Base-by-base conservation (phyloP, 495 filamentous ascomycete genomes). In the Hapsidospora chrysogenum region DNA sequence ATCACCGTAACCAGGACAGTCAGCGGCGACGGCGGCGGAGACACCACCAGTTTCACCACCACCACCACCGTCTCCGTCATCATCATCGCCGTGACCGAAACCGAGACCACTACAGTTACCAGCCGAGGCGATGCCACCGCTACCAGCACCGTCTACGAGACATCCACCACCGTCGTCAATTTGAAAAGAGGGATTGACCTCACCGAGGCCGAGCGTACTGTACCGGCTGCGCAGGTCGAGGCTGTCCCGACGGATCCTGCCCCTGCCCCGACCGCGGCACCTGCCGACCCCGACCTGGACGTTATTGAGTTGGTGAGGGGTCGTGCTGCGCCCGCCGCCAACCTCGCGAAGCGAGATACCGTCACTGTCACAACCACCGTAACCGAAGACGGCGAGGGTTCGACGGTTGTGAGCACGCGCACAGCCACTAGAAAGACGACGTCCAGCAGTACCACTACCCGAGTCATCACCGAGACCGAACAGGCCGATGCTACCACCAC, bases 401-500 rank as follows among this genome's bases (percentile, higher is more conserved):
- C 40, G 20, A 37, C 29, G 2, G 11, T 41, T 14, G 19, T 29
- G 16, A 13, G 28, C 10, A 37, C 31, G 16, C 18, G 23, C 20
- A 39, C 37, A 1, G 19, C 29, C 21, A 27, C 14, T 3, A 6
- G 23, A 7, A 39, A 29, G 20, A 14, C 37, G 3, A 39, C 37
- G 7, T 33, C 29, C 1, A 11, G 15, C 27, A 38, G 28, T 9
- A 45, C 51, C 1, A 26, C 37, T 0, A 38, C 36, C 11, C 45
- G 50, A 1, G 29, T 36, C 1, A 49, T 49, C 14, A 37, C 51
- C 2, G 42, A 60, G 23, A 43, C 45, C 2, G 41, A 63, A 17
- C 41, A 61, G 13, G 35, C 61, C 34, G 51, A 63, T 27, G 42
- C 61, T 23, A 59, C 55, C 35, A 46, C 51, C 9, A 30, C 36